Base-by-base conservation (phyloP, 306 rosid genomes). In the Lupinus albus region DNA sequence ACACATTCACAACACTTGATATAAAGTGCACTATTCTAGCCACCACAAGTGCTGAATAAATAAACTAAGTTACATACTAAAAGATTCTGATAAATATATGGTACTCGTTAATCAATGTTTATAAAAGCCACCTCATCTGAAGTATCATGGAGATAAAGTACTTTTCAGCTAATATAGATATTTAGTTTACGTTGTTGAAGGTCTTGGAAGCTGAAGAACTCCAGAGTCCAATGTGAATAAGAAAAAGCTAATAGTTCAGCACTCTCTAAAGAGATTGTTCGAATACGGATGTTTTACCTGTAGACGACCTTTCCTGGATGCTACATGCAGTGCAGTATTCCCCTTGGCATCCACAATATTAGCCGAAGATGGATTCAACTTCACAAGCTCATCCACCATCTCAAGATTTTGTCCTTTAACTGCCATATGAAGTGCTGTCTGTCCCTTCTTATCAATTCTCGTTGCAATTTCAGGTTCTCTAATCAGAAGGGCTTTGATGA, bases 361-460 rank as follows among this genome's bases (percentile, higher is more conserved):
- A 38, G 54, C 77, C 87, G 80, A 73, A 21, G 81, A 84, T 49
- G 85, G 81, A 68, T 62, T 67, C 42, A 79, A 67, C 44, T 81
- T 82, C 68, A 73, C 61, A 47, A 89, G 80, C 76, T 85, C 93
- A 5, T 72, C 82, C 47, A 87, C 85, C 67, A 89, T 44, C 68
- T 83, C 89, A 63, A 83, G 75, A 56, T 78, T 84, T 59, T 76
- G 87, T 65, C 96, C 96, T 77, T 89, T 89, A 12, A 80, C 93
- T 8, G 87, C 91, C 96, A 89, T 89, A 69, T 89, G 96, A 20
- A 89, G 93, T 36, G 86, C 87, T 32, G 93, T 89, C 88, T 89
- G 93, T 46, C 89, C 88, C 80, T 89, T 89, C 72, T 80, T 85
- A 77, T 89, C 93, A 44, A 11, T 74, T 80, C 88, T 81, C 32